Percentiles rank a stretch among this genome's conserved stretches.
These are phyloP conservation scores for Rhizophora mangle DNA, from an alignment of 345 rosid species.

Conservation along the genomic window DNA sequence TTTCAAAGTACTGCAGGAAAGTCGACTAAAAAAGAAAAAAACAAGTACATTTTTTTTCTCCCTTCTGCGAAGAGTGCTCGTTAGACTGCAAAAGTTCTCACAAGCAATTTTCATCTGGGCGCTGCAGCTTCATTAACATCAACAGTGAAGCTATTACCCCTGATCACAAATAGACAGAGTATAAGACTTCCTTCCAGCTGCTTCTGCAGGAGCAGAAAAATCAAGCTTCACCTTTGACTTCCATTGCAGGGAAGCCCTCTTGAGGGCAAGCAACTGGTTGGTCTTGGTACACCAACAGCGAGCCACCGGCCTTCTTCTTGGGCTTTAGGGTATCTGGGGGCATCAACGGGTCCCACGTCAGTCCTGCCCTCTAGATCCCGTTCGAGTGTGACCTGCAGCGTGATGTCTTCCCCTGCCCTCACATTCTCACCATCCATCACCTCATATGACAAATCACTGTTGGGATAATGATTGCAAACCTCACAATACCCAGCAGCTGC, in stretches of 20 bases:
- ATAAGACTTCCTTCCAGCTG: conserved; percentile 54
- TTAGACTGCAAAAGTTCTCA: too few species aligned
- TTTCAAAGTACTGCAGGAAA: too few species aligned
- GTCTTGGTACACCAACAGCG: conserved; percentile 74
- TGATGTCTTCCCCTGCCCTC: conserved; percentile 54
- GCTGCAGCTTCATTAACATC: conserved; percentile 40
- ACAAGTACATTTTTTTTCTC: too few species aligned
- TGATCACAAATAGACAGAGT: conserved; percentile 66
- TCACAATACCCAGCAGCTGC: conserved; percentile 71
- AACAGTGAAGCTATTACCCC: conserved; percentile 52
- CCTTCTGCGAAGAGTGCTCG: too few species aligned
- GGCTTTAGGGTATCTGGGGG: conserved; percentile 65
- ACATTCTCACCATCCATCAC: conserved; percentile 52
- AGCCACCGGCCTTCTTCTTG: conserved; percentile 99
- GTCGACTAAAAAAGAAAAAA: too few species aligned
- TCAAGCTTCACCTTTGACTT: conserved; percentile 71
- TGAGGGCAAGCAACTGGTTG: conserved; percentile 81
- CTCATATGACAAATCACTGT: conserved; percentile 67
- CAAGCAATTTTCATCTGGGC: too few species aligned
- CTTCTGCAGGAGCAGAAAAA: conserved; percentile 61
- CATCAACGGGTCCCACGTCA: conserved; percentile 75
- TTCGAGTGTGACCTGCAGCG: conserved; percentile 67
- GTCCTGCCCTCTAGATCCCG: conserved; percentile 76
- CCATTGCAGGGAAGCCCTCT: conserved; percentile 76
- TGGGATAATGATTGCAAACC: conserved; percentile 82